Evolutionary conservation across 2,329 filamentous ascomycete species (phyloP), one percentile per base, ranked within the genome.

Genomic region (Fusarium sp.): DNA sequence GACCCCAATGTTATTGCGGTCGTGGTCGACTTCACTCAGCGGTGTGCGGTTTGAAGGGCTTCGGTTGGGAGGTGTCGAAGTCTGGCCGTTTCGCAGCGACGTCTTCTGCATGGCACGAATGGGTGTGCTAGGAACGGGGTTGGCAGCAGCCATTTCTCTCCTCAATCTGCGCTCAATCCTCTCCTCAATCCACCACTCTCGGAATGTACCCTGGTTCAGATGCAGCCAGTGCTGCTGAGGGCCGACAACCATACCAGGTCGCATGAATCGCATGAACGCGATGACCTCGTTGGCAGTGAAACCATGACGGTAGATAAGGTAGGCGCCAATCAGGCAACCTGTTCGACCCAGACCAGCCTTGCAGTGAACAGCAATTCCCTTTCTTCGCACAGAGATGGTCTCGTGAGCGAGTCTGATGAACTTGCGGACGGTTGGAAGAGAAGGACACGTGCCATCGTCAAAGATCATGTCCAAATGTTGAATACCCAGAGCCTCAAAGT

Each of bases 381-480:
- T 94, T 81, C 94, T 94, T 82, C 92, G 93, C 51, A 94, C 87
- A 1, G 91, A 94, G 76, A 99, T 99, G 81, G 92, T 97, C 77
- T 97, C 92, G 77, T 98, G 96, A 2, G 96, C 94, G 62, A 99
- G 86, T 72, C 93, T 93, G 80, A 99, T 95, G 79, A 99, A 99
- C 78, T 94, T 94, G 72, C 93, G 90, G 28, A 99, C 96, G n/a
- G 94, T 91, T 19, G 89, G 89, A 53, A 99, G 84, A 3, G 94
- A 90, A 22, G 96, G 96, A 79, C 96, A 99, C 6, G 96, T 99
- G 69, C 96, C 96, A 75, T 99, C 96, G 76, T 98, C 96, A 77
- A 99, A 99, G 76, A 99, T 98, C 96, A 99, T 99, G 82, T 99
- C 96, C 40, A 98, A 85, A 78, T 99, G 96, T 75, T 94, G 91